Evolutionary conservation across 2,329 filamentous ascomycete genomes (phyloP), one percentile per base, ranked within the genome.

Genomic region (Lachnellula subtilissima): DNA sequence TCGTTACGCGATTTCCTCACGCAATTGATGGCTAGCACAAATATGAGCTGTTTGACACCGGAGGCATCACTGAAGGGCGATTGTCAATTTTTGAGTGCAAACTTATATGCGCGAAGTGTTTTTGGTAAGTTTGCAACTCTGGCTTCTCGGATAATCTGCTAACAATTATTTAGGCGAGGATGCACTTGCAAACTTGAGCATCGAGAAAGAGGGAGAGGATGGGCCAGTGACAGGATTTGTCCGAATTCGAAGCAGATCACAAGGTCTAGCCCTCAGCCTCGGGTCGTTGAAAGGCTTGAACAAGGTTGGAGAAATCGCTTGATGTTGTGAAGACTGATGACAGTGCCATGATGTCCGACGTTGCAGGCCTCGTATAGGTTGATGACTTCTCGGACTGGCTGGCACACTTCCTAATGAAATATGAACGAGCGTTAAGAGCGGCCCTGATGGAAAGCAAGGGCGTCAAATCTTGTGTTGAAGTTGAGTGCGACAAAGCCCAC

Each of bases 1-100:
- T 88, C 84, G 28, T 79, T 99, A 59, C 85, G 93, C 50, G 91
- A 95, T 19, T 99, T 99, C 83, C 77, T 99, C 62, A 87, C 90
- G 65, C 88, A 96, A 71, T 78, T 99, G 58, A 97, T 97, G 94
- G 91, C 91, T 59, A 93, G 89, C 72, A 99, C 94, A 53, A 97
- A 99, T 75, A 99, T 99, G 94, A 94, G 87, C 72, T 99, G 94
- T 73, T 76, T 99, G 68, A 99, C 94, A 6, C 94, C 94, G 3
- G 94, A 97, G 70, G 94, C 93, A 23, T 96, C 91, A 58, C 82
- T 99, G 72, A 93, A 96, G 79, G 94, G 94, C 52, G 94, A 99
- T 69, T 99, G 94, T 72, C 92, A 97, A 70, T 99, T 99, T 80
- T 75, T 99, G 72, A 97, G 92, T 70, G 94, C 94, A 19, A 99